A percentile compares a stretch with the other conserved stretches of the same genome.
Conservation (phyloP, 225 moss, liverwort and hornwort species). For the Neckera pumila region DNA sequence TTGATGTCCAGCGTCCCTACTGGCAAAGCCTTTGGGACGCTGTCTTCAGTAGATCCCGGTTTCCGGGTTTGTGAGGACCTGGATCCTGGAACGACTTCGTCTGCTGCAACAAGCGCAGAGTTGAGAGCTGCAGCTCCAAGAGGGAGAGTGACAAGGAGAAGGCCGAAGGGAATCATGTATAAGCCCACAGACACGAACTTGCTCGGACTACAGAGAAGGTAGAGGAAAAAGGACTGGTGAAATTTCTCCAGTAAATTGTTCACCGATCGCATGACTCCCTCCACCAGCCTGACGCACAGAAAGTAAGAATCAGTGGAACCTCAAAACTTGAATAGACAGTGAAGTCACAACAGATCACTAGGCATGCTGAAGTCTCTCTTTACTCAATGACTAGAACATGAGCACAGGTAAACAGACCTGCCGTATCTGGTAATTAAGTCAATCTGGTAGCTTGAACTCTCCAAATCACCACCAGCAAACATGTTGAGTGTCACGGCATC, state of each 20-base stretch:
- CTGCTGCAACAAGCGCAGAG: conserved; percentile 19
- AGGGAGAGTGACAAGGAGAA: conserved; percentile 77
- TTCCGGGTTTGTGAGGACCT: background rate
- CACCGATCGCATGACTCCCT: conserved; percentile 79
- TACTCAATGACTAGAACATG: background rate
- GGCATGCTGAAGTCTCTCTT: background rate
- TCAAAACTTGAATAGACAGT: background rate
- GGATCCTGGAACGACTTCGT: background rate
- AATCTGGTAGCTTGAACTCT: conserved; percentile 31
- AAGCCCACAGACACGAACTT: conserved; percentile 82
- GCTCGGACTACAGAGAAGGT: conserved; percentile 69
- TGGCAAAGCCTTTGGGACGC: background rate
- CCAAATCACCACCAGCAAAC: conserved; percentile 45
- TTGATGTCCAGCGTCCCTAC: conserved; percentile 21
- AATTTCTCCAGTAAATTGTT: conserved; percentile 97
- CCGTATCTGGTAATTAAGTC: conserved; percentile 67
- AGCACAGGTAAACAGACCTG: conserved; percentile 38
- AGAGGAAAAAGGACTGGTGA: conserved; percentile 95
- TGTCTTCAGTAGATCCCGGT: background rate
- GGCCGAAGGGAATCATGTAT: conserved; percentile 90
- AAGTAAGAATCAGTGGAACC: background rate
- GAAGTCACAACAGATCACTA: background rate
- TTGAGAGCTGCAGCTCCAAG: conserved; percentile 79
- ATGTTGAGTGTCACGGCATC: conserved; percentile 81
- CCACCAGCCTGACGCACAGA: conserved; percentile 60